A percentile compares a stretch with the other conserved stretches of the same genome.
phyloP scores from a whole-genome alignment of 140 eudicot species.

The Bidens hawaiensis region DNA sequence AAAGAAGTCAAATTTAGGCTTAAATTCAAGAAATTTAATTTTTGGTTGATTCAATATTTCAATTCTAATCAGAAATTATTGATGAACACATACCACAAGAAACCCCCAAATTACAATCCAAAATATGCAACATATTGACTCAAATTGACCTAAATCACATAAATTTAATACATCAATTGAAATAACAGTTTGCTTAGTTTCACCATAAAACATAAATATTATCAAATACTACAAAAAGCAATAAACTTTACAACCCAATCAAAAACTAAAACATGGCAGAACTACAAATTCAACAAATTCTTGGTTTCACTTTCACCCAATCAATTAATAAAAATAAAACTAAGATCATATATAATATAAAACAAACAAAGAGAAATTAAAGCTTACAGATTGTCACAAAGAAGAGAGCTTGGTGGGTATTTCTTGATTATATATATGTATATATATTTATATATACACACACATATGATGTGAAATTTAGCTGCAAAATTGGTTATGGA shows the following conservation, averaged over 20 bases:
- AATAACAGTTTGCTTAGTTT: slow-evolving; percentile 13
- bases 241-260: slow-evolving; percentile 7
- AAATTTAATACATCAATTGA: neutral
- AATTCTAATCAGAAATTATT: slow-evolving; percentile 7
- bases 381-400: slow-evolving; percentile 27
- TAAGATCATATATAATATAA: slow-evolving; percentile 2
- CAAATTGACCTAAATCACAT: neutral
- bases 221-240: neutral
- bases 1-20: slow-evolving; percentile 13
- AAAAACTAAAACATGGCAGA: neutral
- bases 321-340: slow-evolving; percentile 5
- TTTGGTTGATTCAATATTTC: neutral
- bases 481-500: slow-evolving; percentile 19
- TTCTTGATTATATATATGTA: slow-evolving; percentile 6
- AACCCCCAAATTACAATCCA: slow-evolving; percentile 6
- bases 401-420: neutral
- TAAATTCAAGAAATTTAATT: no score
- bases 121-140: slow-evolving; percentile 3
- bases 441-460: neutral
- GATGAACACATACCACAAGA: neutral
- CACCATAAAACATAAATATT: neutral
- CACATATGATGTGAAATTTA: slow-evolving; percentile 15
- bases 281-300: slow-evolving; percentile 17
- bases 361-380: slow-evolving; percentile 4
- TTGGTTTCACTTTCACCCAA: neutral